These are phyloP conservation scores for Ogataea corticis DNA, from an alignment of 805 yeast species.

Conservation along the genomic window DNA sequence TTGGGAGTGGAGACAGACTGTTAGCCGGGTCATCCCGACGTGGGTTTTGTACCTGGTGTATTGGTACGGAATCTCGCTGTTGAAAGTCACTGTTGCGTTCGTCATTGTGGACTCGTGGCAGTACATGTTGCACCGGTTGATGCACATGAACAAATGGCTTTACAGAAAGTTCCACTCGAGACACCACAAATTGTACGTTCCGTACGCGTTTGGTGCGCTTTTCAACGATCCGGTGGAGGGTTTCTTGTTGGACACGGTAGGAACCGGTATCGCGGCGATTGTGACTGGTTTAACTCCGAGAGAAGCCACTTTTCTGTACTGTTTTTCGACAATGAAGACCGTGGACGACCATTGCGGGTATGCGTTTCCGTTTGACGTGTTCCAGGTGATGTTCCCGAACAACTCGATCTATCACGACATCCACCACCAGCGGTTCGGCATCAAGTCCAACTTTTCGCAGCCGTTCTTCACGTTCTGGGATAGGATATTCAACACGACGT, in stretches of 20 bases:
- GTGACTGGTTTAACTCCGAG: slow-evolving; percentile 67
- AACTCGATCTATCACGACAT: slow-evolving; percentile 95
- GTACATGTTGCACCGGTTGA: slow-evolving; percentile 80
- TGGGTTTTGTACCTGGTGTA: slow-evolving; percentile 51
- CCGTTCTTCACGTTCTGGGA: slow-evolving; percentile 98
- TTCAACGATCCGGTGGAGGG: slow-evolving; percentile 96
- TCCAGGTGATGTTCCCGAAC: slow-evolving; percentile 90
- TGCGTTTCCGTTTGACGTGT: slow-evolving; percentile 85
- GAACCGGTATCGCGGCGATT: slow-evolving; percentile 82
- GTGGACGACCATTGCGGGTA: slow-evolving; percentile 99
- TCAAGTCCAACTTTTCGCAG: slow-evolving; percentile 89
- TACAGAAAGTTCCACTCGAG: slow-evolving; percentile 88
- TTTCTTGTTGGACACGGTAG: slow-evolving; percentile 84
- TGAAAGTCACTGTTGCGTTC: slow-evolving; percentile 65
- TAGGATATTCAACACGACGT: slow-evolving; percentile 65
- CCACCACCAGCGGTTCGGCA: slow-evolving; percentile 95
- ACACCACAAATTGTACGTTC: slow-evolving; percentile 92
- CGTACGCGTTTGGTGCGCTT: slow-evolving; percentile 95
- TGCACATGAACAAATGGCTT: slow-evolving; percentile 79
- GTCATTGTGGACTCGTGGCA: slow-evolving; percentile 92
- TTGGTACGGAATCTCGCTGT: slow-evolving; percentile 59
- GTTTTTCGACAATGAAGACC: slow-evolving; percentile 92
- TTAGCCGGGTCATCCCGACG: slow-evolving; percentile 45
- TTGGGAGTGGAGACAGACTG: slow-evolving; percentile 45
- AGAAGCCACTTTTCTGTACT: slow-evolving; percentile 71